Evolutionary conservation across 176 grass and related monocot species (phyloP).

Genomic region (Avena sativa): DNA sequence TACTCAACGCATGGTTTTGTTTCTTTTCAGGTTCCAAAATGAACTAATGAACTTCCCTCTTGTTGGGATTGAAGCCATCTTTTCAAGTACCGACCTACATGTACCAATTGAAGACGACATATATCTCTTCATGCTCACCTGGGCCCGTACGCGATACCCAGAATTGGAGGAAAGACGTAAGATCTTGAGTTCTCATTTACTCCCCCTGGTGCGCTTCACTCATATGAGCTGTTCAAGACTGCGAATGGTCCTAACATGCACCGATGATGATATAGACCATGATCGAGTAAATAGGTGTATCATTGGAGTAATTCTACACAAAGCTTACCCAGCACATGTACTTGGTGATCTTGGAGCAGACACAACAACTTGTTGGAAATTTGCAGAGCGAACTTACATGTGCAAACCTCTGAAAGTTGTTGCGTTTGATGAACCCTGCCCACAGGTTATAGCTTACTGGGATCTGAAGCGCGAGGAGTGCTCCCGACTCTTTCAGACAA

Average conservation of each 20-base stretch:
- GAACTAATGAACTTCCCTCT: conserved; percentile 78
- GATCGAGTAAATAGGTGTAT: conserved; percentile 70
- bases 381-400: conserved; percentile 73
- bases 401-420: conserved; percentile 78
- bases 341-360: too few relatives aligned
- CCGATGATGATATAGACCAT: conserved; percentile 62
- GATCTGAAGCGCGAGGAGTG: conserved; percentile 89
- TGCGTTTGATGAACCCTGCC: conserved; percentile 73
- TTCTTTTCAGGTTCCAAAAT: conserved; percentile 67
- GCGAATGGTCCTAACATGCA: conserved; percentile 59
- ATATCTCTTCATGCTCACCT: conserved; percentile 36
- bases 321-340: too few relatives aligned
- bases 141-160: conserved; percentile 62
- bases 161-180: conserved; percentile 70
- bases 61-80: conserved; percentile 64
- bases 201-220: conserved; percentile 67
- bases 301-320: background rate
- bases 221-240: conserved; percentile 60
- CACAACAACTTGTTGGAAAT: conserved; percentile 41
- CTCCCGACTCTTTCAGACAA: conserved; percentile 33
- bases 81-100: background rate
- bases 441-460: conserved; percentile 80
- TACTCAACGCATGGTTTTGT: background rate
- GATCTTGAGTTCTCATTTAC: conserved; percentile 64
- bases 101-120: background rate